These are phyloP conservation scores for Aspergillus transmontanensis DNA, from an alignment of 2,329 filamentous ascomycete genomes.

Conservation along the genomic window DNA sequence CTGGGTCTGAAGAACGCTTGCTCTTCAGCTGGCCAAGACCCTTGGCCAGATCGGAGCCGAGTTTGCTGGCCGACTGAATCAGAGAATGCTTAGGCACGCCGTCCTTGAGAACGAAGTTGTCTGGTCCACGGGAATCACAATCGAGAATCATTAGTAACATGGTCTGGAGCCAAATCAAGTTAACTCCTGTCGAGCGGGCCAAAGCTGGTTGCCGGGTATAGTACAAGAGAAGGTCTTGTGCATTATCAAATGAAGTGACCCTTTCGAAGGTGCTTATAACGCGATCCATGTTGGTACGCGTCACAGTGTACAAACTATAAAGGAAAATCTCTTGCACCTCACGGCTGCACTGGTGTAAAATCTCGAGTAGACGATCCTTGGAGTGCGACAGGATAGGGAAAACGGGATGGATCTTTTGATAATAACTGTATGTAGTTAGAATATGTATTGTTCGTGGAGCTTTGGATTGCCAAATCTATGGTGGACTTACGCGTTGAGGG, in stretches of 20 bases:
- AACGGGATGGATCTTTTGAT: constrained; percentile 43
- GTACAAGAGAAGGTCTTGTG: constrained; percentile 42
- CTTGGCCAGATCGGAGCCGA: constrained; percentile 44
- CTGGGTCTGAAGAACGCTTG: constrained; percentile 36
- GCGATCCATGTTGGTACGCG: constrained; percentile 40
- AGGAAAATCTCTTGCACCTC: constrained; percentile 45
- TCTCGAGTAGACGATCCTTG: constrained; percentile 38
- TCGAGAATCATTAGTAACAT: constrained; percentile 47
- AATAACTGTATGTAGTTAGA: constrained; percentile 38
- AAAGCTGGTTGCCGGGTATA: constrained; percentile 41
- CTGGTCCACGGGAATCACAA: constrained; percentile 44
- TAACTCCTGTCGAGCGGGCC: constrained; percentile 37
- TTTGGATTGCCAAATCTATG: background rate
- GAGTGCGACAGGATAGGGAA: constrained; percentile 46
- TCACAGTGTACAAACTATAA: constrained; percentile 43
- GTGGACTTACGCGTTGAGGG: constrained; percentile 41
- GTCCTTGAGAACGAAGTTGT: constrained; percentile 45
- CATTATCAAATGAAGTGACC: constrained; percentile 41
- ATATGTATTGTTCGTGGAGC: background rate
- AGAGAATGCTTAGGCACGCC: constrained; percentile 43
- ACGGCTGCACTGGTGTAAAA: constrained; percentile 43
- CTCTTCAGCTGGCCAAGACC: constrained; percentile 40
- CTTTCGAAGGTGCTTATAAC: constrained; percentile 37
- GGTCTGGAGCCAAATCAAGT: constrained; percentile 46
- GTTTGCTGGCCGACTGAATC: constrained; percentile 42